These are phyloP conservation scores for Malassezia furfur DNA, from an alignment of 1,284 basidiomycete genomes.

Conservation along the genomic window DNA sequence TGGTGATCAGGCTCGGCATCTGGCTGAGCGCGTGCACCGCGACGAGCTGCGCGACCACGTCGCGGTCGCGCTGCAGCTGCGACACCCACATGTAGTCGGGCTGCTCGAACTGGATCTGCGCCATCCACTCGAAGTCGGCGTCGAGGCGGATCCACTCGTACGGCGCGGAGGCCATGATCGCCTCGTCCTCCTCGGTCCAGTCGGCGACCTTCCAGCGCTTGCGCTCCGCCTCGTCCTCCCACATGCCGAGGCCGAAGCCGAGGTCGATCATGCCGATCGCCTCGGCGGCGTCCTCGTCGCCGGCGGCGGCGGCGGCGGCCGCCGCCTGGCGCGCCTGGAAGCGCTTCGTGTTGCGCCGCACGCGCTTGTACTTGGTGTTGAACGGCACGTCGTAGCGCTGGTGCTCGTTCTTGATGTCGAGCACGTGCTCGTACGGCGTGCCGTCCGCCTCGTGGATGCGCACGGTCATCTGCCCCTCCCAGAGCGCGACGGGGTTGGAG, in stretches of 20 bases:
- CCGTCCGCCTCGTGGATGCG: conserved; percentile 98
- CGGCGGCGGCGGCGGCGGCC: conserved; percentile 77
- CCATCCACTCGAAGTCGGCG: conserved; percentile 98
- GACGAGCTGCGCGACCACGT: conserved; percentile 68
- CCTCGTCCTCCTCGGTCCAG: conserved; percentile 95
- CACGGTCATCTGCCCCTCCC: conserved; percentile 82
- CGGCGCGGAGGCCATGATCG: conserved; percentile 68
- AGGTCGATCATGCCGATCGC: conserved; percentile 89
- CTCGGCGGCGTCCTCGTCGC: conserved; percentile 62
- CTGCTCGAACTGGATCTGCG: conserved; percentile 80
- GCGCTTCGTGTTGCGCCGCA: conserved; percentile 83
- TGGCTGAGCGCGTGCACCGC: conserved; percentile 55
- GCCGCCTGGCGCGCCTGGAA: conserved; percentile 87
- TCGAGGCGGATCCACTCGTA: conserved; percentile 99
- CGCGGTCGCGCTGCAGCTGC: conserved; percentile 86
- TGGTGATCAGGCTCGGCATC: conserved; percentile 77
- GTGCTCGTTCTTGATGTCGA: conserved; percentile 75
- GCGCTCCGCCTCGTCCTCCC: conserved; percentile 70
- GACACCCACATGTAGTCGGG: conserved; percentile 98
- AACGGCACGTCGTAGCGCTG: conserved; percentile 95
- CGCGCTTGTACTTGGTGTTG: conserved; percentile 99
- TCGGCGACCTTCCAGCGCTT: conserved; percentile 81
- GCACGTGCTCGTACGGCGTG: conserved; percentile 94
- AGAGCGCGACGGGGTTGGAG: conserved; percentile 50
- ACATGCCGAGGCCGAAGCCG: conserved; percentile 87